A percentile compares a stretch with the other conserved stretches of the same genome.
Conservation (phyloP, 2,329 filamentous ascomycete genomes). For the Monosporascus sp. region DNA sequence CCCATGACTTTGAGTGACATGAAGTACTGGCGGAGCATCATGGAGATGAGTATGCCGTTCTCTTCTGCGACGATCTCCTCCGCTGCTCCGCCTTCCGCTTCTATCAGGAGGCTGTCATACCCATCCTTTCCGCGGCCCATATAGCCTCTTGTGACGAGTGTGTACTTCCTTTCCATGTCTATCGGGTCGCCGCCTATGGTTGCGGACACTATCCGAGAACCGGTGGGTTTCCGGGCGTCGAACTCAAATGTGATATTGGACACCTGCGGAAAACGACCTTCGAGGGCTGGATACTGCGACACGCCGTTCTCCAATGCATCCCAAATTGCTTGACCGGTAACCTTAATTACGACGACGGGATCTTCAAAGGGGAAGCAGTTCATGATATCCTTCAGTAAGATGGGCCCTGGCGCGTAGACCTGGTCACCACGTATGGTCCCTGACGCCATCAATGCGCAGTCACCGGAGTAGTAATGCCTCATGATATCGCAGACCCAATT, state of each 20-base stretch:
- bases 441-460: slow-evolving; percentile 78
- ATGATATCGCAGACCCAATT: slow-evolving; percentile 93
- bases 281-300: slow-evolving; percentile 72
- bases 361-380: slow-evolving; percentile 93
- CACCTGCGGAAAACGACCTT: slow-evolving; percentile 82
- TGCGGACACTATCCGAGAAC: slow-evolving; percentile 58
- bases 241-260: slow-evolving; percentile 76
- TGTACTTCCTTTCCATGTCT: slow-evolving; percentile 60
- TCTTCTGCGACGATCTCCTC: slow-evolving; percentile 81
- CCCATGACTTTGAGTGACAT: slow-evolving; percentile 78
- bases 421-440: slow-evolving; percentile 86
- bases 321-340: slow-evolving; percentile 66
- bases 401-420: slow-evolving; percentile 75
- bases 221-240: slow-evolving; percentile 55
- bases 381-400: slow-evolving; percentile 76
- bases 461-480: slow-evolving; percentile 73
- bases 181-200: slow-evolving; percentile 57
- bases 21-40: slow-evolving; percentile 86
- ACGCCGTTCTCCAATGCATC: slow-evolving; percentile 84
- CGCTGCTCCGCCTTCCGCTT: slow-evolving; percentile 68
- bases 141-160: slow-evolving; percentile 76
- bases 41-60: slow-evolving; percentile 79
- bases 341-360: slow-evolving; percentile 71
- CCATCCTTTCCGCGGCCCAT: slow-evolving; percentile 88
- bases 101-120: slow-evolving; percentile 68